Evolutionary conservation across 2,329 filamentous ascomycete species (phyloP).

Genomic region (Leptographium flavum): DNA sequence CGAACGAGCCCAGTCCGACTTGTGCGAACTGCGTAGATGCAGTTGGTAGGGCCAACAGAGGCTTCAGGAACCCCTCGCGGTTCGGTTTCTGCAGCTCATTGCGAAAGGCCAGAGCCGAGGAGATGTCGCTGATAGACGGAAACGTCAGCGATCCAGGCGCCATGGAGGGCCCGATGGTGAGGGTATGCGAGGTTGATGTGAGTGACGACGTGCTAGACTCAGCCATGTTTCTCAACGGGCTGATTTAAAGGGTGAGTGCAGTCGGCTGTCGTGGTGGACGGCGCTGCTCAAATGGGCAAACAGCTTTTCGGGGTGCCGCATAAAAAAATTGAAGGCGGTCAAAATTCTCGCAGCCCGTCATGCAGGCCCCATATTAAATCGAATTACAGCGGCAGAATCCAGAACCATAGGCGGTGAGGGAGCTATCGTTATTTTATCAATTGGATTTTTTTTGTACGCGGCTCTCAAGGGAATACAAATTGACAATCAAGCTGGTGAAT

Average conservation of each 20-base stretch:
- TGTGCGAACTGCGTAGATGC: conserved; percentile 67
- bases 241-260: neutral
- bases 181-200: conserved; percentile 51
- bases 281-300: neutral
- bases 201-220: conserved; percentile 39
- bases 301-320: neutral
- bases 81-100: conserved; percentile 44
- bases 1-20: conserved; percentile 63
- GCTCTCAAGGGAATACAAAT: no score
- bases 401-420: no score
- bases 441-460: no score
- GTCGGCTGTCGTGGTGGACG: neutral
- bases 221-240: conserved; percentile 13
- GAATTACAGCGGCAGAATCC: no score
- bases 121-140: conserved; percentile 14
- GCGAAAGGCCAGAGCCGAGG: conserved; percentile 27
- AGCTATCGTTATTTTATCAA: no score
- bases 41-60: conserved; percentile 48
- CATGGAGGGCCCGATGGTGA: conserved; percentile 8
- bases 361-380: no score
- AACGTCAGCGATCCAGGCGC: conserved; percentile 17
- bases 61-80: conserved; percentile 66
- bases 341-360: neutral
- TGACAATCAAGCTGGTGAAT: no score
- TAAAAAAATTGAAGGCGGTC: conserved; percentile 2